Percentiles rank a stretch among this genome's conserved stretches.
phyloP scores from a whole-genome alignment of 805 yeast species.

The Candida railenensis region DNA sequence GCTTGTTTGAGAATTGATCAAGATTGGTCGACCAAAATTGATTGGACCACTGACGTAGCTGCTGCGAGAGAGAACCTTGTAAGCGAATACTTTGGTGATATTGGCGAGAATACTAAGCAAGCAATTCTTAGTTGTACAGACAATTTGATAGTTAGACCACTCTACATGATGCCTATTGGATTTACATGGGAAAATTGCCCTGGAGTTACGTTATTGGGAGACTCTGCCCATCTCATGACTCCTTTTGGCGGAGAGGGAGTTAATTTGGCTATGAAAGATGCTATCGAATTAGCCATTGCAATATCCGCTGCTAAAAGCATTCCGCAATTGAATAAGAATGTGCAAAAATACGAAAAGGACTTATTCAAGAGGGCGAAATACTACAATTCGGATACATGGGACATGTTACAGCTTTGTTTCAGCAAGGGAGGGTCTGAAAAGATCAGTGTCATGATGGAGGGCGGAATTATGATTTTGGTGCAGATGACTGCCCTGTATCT shows the following conservation, averaged over 20 bases:
- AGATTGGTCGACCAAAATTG: background rate
- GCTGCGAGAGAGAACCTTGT: background rate
- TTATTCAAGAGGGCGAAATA: slow-evolving; percentile 3
- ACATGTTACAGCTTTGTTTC: background rate
- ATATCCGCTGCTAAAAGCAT: background rate
- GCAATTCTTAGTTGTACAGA: background rate
- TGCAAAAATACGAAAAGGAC: background rate
- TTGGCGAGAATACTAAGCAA: background rate
- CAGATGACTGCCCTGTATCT: background rate
- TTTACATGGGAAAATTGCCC: background rate
- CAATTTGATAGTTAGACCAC: background rate
- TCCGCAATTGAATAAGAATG: background rate
- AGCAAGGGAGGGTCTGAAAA: background rate
- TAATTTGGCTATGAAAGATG: background rate
- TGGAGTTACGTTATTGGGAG: slow-evolving; percentile 2
- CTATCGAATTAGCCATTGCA: background rate
- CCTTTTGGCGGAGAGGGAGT: slow-evolving; percentile 3
- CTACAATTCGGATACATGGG: background rate
- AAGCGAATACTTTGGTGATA: background rate
- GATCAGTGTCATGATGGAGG: background rate
- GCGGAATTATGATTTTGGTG: background rate
- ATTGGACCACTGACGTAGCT: background rate
- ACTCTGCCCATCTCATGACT: slow-evolving; percentile 2
- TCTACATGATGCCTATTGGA: slow-evolving; percentile 1
- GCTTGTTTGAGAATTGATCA: background rate